Conservation (phyloP, 768 basidiomycete species). For the Termitomyces sp. region DNA sequence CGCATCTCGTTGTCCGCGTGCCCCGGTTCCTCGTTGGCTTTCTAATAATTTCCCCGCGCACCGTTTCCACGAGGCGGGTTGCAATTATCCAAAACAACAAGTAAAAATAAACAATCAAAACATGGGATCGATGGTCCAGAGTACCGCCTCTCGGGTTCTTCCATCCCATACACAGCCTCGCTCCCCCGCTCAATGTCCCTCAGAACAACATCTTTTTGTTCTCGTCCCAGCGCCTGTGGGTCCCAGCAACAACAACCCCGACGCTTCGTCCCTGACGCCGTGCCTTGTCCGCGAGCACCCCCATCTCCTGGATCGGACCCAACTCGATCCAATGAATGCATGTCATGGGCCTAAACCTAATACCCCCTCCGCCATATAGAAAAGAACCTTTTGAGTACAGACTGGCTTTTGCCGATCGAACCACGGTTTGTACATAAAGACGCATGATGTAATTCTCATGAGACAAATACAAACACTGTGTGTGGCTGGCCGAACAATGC, state of each 20-base stretch:
- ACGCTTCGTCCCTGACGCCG: not conserved
- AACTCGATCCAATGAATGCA: too few species aligned
- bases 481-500: too few species aligned
- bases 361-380: too few species aligned
- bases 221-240: not conserved
- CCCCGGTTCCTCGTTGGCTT: not conserved
- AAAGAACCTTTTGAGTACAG: not conserved
- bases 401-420: not conserved
- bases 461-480: not conserved
- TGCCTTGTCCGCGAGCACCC: not conserved
- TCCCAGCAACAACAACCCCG: not conserved
- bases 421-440: too few species aligned
- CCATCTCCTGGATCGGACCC: not conserved
- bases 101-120: not conserved
- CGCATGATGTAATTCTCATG: not conserved
- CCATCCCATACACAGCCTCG: not conserved
- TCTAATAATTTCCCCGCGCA: not conserved
- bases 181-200: not conserved
- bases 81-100: not conserved
- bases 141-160: not conserved
- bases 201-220: not conserved
- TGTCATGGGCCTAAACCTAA: too few species aligned
- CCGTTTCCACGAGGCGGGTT: not conserved
- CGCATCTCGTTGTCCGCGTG: not conserved
- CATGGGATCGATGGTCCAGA: not conserved